Base-by-base conservation (phyloP, 441 rosid genomes). In the Corymbia calophylla region DNA sequence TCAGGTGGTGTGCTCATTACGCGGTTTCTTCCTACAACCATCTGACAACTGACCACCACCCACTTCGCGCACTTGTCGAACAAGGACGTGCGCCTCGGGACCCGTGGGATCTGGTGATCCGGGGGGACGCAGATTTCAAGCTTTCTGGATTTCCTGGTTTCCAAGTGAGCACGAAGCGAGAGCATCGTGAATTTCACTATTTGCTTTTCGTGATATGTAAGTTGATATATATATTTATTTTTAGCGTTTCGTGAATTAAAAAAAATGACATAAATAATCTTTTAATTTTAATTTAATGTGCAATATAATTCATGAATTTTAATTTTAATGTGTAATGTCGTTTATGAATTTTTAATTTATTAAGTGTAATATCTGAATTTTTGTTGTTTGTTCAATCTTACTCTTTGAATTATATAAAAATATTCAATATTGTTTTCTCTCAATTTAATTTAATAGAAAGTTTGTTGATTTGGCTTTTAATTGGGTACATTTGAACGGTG, bases 331-430 rank as follows among this genome's bases (percentile, higher is more conserved):
- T n/a, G 7, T 62, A 14, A n/a, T 64, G 8, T 64, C 4, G 8
- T 64, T n/a, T 7, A 7, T 14, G 0, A 64, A 64, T 0, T 64
- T n/a, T n/a, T 7, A n/a, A 29, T 62, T 7, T 2, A 0, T 29
- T 62, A 6, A 64, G 8, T n/a, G 0, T 7, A 16, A 29, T n/a
- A 2, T 15, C 13, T 64, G 1, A 15, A 64, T 1, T 29, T 62
- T 29, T 29, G 2, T 12, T 62, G 13, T 29, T 13, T 60, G 11
- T 62, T 62, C 2, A 29, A 29, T 29, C 53, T 29, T 6, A 62
- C 4, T 13, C 4, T 13, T 1, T 29, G 3, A 3, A 62, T 12
- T 29, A 62, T 62, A 62, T 27, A 14, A 62, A 60, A 13, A 27
- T 64, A 0, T 64, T 64, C 1, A n/a, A 3, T n/a, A 64, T n/a